Evolutionary conservation across 2,329 filamentous ascomycete genomes (phyloP), one percentile per base, ranked within the genome.

Genomic region (Chaetomium olivaceum): DNA sequence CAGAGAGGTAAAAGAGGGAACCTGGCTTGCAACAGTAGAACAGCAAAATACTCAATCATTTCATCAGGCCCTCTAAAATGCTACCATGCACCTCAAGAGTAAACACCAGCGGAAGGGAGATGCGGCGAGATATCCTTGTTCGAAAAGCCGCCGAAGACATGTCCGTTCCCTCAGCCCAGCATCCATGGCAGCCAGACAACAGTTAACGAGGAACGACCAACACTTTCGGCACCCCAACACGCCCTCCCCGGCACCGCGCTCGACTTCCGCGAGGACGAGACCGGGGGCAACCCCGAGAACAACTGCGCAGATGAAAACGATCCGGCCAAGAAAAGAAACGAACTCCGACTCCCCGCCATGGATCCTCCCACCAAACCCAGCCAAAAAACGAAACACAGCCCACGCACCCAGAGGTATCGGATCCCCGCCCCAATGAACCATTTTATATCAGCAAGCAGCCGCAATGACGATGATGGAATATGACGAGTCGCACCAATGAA

Each of bases 391-490:
- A 58, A 31, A 62, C 54, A 48, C 54, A 63, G 25, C 48, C 56
- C 55, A 57, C 55, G 43, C 33, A 59, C 48, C 62, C 56, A 50
- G 39, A 63, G 56, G 62, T 63, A 61, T 61, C 50, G 59, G 50
- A 58, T 55, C 48, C 62, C 62, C 29, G 21, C 23, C 62, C 33
- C 55, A 63, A 48, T 58, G 48, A 63, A 59, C 62, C 62, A 9
- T 63, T 63, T 63, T 63, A 46, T 59, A 55, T 46, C 55, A 63
- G 56, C 62, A 63, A 63, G 19, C 23, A 39, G 16, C 43, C 39
- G 19, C 59, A 55, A 55, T 46, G 27, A 58, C 11, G 46, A 36
- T 46, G 27, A 50, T 27, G 19, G 25, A 57, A 50, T 25, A 27
- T 29, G 50, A 61, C 16, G 21, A 9, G 54, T 46, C 54, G 61